phyloP scores from a whole-genome alignment of 805 yeast species.

The Zygosaccharomyces gambellarensis region DNA sequence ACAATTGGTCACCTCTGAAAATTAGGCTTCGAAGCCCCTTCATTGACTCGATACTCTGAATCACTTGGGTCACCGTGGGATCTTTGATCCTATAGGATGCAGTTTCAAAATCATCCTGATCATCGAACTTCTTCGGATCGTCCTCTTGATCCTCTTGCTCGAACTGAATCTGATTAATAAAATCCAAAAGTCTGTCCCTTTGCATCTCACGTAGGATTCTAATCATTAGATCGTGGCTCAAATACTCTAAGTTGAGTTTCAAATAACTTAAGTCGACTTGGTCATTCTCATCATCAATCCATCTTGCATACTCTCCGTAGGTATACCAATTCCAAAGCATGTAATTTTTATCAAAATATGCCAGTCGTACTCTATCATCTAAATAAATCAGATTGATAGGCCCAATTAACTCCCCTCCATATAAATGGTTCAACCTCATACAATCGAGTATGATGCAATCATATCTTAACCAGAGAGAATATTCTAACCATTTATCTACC shows the following conservation, averaged over 20 bases:
- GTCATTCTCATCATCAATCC: slow-evolving; percentile 16
- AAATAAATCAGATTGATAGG: slow-evolving; percentile 25
- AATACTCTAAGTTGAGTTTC: slow-evolving; percentile 17
- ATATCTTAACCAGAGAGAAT: slow-evolving; percentile 26
- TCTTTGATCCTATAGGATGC: slow-evolving; percentile 9
- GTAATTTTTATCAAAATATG: slow-evolving; percentile 20
- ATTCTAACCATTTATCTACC: slow-evolving; percentile 24
- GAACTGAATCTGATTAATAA: slow-evolving; percentile 15
- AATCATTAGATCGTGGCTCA: slow-evolving; percentile 6
- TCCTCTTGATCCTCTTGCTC: slow-evolving; percentile 13
- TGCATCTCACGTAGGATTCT: slow-evolving; percentile 9
- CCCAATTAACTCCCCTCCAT: slow-evolving; percentile 22
- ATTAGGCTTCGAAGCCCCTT: slow-evolving; percentile 17
- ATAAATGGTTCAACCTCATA: slow-evolving; percentile 24
- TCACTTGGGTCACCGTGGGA: slow-evolving; percentile 9
- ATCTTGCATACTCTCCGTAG: slow-evolving; percentile 20
- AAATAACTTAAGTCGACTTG: slow-evolving; percentile 11
- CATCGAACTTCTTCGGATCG: neutral
- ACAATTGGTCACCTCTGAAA: slow-evolving; percentile 21
- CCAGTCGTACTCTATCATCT: slow-evolving; percentile 18
- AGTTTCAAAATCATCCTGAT: slow-evolving; percentile 4
- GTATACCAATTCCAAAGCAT: slow-evolving; percentile 31
- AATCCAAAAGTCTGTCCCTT: slow-evolving; percentile 9
- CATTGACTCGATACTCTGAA: slow-evolving; percentile 21
- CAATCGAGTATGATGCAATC: slow-evolving; percentile 31